Evolutionary conservation across 257 asterid species (phyloP), one percentile per base, ranked within the genome.

Genomic region (Oldenlandia corymbosa): DNA sequence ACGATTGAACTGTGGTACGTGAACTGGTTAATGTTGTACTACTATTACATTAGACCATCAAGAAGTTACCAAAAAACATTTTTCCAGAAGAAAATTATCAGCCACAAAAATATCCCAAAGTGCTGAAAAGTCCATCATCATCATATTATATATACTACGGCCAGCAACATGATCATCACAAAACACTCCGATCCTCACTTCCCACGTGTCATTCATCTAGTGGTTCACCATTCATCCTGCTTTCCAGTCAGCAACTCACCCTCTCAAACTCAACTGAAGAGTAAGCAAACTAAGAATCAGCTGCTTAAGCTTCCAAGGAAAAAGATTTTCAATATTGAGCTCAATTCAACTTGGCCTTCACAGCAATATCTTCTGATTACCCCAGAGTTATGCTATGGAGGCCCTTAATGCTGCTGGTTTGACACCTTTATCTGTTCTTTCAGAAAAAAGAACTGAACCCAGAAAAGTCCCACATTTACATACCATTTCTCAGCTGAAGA

Each of bases 371-470:
- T n/a, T 31, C 13, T 56, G 9, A 34, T 34, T 39, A 61, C 23
- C n/a, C 62, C 47, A 55, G 42, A 67, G 41, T 64, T 63, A 68
- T 72, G 68, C 75, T 65, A 92, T 93, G 99, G 88, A 85, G 84
- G 95, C 94, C 74, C 75, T 89, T 56, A 85, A 92, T 73, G 91
- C 91, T 59, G 87, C 56, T 76, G 85, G 84, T 61, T 73, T 83
- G 75, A 84, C 88, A 56, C 86, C 95, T 45, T 71, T 84, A 12
- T 87, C 96, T 39, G 94, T 89, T 77, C 91, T 87, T 52, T 79
- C 95, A 47, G 84, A 79, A 39, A 84, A 87, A 63, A 79, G 81
- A 77, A 75, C 73, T 20, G 68, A 79, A 41, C 82, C 87, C 76
- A 81, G 82, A 67, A 89, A 80, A 61, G 61, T 14, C 48, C 31